Evolutionary conservation across 78 protist species (phyloP), one percentile per base, ranked within the genome.

Genomic region (Tieghemostelium lacteum): DNA sequence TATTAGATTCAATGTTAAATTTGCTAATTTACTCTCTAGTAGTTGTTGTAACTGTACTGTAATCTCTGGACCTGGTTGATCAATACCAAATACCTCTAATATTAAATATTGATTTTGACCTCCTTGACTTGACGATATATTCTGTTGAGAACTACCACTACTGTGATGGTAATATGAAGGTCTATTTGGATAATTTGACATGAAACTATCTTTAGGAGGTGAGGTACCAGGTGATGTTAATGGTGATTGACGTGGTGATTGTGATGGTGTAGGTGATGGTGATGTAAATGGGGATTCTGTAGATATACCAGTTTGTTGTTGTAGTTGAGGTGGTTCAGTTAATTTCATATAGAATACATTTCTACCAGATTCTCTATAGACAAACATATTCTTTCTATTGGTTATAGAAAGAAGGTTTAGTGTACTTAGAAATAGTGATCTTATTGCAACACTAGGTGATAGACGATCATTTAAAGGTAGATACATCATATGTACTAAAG

Each of bases 211-310:
- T 60, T 83, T 83, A 19, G 91, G 91, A 58, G 91, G 91, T 3
- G 80, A 70, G 1, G 91, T 69, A 17, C 75, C 42, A 20, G 91
- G 91, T 22, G 91, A 83, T 40, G 45, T 71, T 10, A 63, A 20
- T 8, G 91, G 91, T 14, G 91, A 69, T n/a, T 83, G 91, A n/a
- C 75, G 66, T 33, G 91, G 91, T 2, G 91, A 83, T 20, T 83
- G 75, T 17, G 26, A 50, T 6, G 57, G 78, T 14, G 75, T 73
- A 0, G 63, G 63, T 3, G 91, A 71, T 17, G 63, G 63, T 1
- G 75, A 57, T 2, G 85, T 55, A 7, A 74, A 29, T 22, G 78
- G 78, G n/a, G 85, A 74, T 14, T 74, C 85, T 2, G 65, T 26
- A 5, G 37, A 33, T 0, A 36, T 31, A n/a, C n/a, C n/a, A n/a